Evolutionary conservation across 371 early-diverging fungal species (phyloP), one percentile per base, ranked within the genome.

Genomic region (Mucor racemosus): DNA sequence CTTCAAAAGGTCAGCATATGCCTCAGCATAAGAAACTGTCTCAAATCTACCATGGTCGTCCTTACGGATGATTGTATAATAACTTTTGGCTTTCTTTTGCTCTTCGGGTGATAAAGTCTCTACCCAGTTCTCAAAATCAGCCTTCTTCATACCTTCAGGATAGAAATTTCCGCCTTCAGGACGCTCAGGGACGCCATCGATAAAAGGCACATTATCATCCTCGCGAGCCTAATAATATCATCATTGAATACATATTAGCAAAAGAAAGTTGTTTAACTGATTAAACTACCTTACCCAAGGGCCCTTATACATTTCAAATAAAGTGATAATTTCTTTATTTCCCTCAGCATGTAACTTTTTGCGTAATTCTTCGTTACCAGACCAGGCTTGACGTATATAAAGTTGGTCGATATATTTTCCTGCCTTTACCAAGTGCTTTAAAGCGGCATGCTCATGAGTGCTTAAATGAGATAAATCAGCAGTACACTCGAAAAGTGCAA

Each of bases 111-210:
- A 55, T 42, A 93, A 71, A 3, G 84, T 77, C 3, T 58, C 69
- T 1, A 85, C 68, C 91, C 91, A 93, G 0, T 60, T 62, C 53
- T 84, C 73, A 58, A 91, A 93, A 72, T 93, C 92, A 15, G 81
- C 80, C 58, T 81, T 81, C 39, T 85, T 86, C 87, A 93, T 92
- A 42, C 89, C 89, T 53, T 90, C 91, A 7, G 94, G 92, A 60
- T 93, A 93, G 64, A 87, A 91, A 67, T 91, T 91, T 60, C 86
- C 92, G 11, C 84, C 84, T 50, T 80, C 81, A 40, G 92, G 94
- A 17, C 84, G 80, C 46, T 81, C 74, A 11, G 86, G 87, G 0
- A 86, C 90, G 11, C 85, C 85, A 1, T 77, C 77, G 13, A 92
- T 68, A 66, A 91, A 88, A 31, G 88, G 81, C 46, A 79, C 82